phyloP scores from a whole-genome alignment of 2,329 filamentous ascomycete genomes.

The Ophiocordyceps camponoti-floridani region DNA sequence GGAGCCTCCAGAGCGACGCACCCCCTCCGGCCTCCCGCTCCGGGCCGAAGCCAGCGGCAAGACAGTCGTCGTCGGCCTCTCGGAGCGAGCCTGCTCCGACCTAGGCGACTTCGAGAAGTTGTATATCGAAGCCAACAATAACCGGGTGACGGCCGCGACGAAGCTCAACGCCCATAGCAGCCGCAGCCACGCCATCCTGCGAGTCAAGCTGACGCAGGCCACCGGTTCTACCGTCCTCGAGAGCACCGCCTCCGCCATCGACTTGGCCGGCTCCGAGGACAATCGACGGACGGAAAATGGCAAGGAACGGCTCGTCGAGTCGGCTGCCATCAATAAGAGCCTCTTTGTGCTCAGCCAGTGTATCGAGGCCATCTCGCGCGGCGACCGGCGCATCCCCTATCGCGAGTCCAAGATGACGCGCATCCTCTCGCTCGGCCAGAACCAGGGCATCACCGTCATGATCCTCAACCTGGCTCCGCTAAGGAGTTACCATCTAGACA shows the following conservation, averaged over 20 bases:
- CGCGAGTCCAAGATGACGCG: constrained; percentile 95
- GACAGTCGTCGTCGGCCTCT: constrained; percentile 72
- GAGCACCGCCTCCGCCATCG: constrained; percentile 83
- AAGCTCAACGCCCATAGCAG: constrained; percentile 88
- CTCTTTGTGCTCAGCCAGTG: constrained; percentile 89
- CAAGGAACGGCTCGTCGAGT: constrained; percentile 84
- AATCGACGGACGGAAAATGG: constrained; percentile 88
- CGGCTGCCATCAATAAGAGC: constrained; percentile 93
- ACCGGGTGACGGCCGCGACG: constrained; percentile 74
- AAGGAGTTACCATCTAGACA: constrained; percentile 86
- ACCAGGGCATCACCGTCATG: constrained; percentile 92
- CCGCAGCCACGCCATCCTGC: constrained; percentile 76
- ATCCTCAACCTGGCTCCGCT: constrained; percentile 84
- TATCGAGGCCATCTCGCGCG: constrained; percentile 75
- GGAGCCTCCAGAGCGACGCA: constrained; percentile 73
- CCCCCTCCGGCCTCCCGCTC: constrained; percentile 60
- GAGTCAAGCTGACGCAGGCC: constrained; percentile 70
- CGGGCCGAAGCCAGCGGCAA: constrained; percentile 75
- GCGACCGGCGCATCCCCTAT: constrained; percentile 69
- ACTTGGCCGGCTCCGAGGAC: constrained; percentile 88
- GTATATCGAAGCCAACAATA: constrained; percentile 84
- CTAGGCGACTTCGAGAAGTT: constrained; percentile 79
- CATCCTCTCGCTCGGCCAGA: constrained; percentile 81
- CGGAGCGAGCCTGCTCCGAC: constrained; percentile 64
- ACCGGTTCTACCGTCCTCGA: constrained; percentile 49